Evolutionary conservation across 2,329 filamentous ascomycete species (phyloP), one percentile per base, ranked within the genome.

Genomic region (Fusarium graminum): DNA sequence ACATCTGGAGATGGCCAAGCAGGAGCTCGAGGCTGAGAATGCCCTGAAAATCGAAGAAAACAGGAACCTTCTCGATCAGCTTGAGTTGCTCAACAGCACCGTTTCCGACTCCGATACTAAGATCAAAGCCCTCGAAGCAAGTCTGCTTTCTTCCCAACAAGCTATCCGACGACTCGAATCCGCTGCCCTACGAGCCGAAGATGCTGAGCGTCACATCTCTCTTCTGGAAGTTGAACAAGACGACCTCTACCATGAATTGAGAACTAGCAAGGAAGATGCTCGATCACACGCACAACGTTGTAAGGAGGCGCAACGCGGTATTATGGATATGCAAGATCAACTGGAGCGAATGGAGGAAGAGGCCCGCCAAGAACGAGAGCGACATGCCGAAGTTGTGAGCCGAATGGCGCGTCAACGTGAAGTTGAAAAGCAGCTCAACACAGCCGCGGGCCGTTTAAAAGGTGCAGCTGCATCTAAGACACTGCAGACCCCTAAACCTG

Each of bases 321-420:
- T 98, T 62, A 83, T 85, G 52, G 87, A 92, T 66, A 84, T 99
- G 62, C 91, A 97, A 74, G 90, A 93, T 61, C 93, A 98, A 78
- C 83, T 98, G 17, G 94, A 97, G 74, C 86, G 87, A 65, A 95
- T 99, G 74, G 94, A 98, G 75, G 86, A 86, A 61, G 94, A 98
- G 74, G 88, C 92, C 2, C 86, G 83, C 41, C 88, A 93, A 72
- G 94, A 98, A 76, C 87, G 88, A 25, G 88, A 95, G 69, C 88
- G 91, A 13, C 94, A 97, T 78, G 83, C 87, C 29, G 92, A 97
- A 74, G 86, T 97, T 38, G 82, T 97, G 52, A 85, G 85, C 42
- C 90, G 93, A 49, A 92, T 98, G 86, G 93, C 97, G 74, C 87
- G 91, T 57, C 89, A 94, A 72, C 88, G 93, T 55, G 87, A 87